Base-by-base conservation (phyloP, 176 grass and related monocot genomes). In the Thalia dealbata region DNA sequence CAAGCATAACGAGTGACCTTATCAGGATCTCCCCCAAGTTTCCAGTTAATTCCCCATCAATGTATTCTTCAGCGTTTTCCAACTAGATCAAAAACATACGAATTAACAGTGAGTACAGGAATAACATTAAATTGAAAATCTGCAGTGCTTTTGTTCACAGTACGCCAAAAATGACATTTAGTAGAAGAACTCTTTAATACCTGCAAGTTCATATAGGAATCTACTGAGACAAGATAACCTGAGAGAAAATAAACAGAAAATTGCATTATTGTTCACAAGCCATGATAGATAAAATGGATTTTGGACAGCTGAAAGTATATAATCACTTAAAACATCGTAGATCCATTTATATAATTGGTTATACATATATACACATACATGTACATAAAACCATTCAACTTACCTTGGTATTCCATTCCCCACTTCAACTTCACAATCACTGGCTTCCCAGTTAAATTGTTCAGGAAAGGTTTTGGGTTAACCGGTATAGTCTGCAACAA, bases 381-480 rank as follows among this genome's bases (percentile, higher is more conserved):
- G 45, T 13, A 10, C 11, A 48, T 48, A 48, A 3, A 48, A 13
- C 0, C 6, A 48, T 48, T 3, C 29, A 29, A 44, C 29, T 73
- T 75, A 96, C 92, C 93, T 92, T 90, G 92, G 66, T 97, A 97
- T 63, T 97, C 93, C 93, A 96, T 96, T 50, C 93, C 93, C 93
- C 93, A 92, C 78, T 92, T 97, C 44, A 90, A 74, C 75, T 96
- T 97, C 62, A 90, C 89, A 76, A 92, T 90, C 59, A 90, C 89
- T 79, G 80, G 78, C 81, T 90, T 97, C 26, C 93, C 87, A 15
- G 89, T 92, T 64, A 96, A 69, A 55, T 90, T 96, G 87, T 85
- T 96, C 45, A 96, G 84, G 89, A 90, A 96, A 56, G 89, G 93
- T 46, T 96, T 96, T 1, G 87, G 89, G 78, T 96, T 96, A 56